These are phyloP conservation scores for Phylloporus sp. DNA, from an alignment of 768 basidiomycete species.

Conservation along the genomic window DNA sequence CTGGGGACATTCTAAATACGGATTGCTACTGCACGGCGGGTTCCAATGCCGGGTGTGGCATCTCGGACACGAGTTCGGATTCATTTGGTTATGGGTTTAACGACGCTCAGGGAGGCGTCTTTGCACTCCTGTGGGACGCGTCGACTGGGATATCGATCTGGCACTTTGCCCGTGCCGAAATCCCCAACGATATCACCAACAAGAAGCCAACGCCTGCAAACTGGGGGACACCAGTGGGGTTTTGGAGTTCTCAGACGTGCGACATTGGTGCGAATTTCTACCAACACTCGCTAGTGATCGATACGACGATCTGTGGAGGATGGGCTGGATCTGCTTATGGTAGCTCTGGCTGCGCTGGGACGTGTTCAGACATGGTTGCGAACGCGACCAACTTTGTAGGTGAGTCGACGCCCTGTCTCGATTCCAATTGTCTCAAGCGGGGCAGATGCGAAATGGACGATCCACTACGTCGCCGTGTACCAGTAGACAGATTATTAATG, in stretches of 20 bases:
- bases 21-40: conserved; percentile 37
- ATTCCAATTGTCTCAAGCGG: conserved; percentile 10
- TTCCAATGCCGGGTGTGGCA: conserved; percentile 48
- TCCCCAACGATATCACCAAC: conserved; percentile 48
- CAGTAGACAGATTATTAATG: conserved; percentile 20
- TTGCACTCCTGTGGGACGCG: conserved; percentile 49
- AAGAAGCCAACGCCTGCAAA: conserved; percentile 41
- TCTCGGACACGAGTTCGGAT: conserved; percentile 36
- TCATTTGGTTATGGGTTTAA: conserved; percentile 41
- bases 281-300: conserved; percentile 45
- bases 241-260: conserved; percentile 46
- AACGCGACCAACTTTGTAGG: conserved; percentile 52
- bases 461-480: conserved; percentile 55
- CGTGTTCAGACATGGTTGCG: conserved; percentile 44
- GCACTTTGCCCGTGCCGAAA: conserved; percentile 47
- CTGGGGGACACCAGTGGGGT: conserved; percentile 52
- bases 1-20: conserved; percentile 21
- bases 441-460: conserved; percentile 50
- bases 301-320: conserved; percentile 32
- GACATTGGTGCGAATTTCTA: conserved; percentile 47
- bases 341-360: conserved; percentile 36
- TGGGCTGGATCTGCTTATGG: conserved; percentile 27
- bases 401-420: conserved; percentile 18
- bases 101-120: conserved; percentile 45
- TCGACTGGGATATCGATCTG: conserved; percentile 47